phyloP scores from a whole-genome alignment of 1,284 basidiomycete species.

The Ceratobasidium papillatum region DNA sequence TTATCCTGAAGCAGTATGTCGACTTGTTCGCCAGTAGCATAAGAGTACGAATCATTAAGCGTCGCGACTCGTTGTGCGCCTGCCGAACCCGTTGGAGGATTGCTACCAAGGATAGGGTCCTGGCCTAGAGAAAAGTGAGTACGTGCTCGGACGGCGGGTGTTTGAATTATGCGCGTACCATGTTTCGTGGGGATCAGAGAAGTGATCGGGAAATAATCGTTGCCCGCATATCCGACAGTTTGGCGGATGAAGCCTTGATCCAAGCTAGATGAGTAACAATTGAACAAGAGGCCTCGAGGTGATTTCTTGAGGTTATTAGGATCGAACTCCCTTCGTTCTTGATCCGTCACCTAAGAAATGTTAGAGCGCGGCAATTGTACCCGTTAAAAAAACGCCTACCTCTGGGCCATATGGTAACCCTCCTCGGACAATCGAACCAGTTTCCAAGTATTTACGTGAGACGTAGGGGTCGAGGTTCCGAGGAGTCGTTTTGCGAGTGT shows the following conservation, averaged over 20 bases:
- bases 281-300: constrained; percentile 49
- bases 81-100: background rate
- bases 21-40: background rate
- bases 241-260: constrained; percentile 48
- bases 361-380: too few species aligned
- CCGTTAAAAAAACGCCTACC: constrained; percentile 43
- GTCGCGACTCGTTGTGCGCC: background rate
- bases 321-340: background rate
- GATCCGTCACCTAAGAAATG: background rate
- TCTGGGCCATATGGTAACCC: constrained; percentile 51
- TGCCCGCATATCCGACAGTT: constrained; percentile 3
- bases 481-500: constrained; percentile 50
- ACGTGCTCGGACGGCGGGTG: background rate
- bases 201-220: constrained; percentile 28
- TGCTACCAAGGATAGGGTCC: constrained; percentile 25
- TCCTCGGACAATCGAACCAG: constrained; percentile 46
- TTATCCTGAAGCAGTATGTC: background rate
- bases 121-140: background rate
- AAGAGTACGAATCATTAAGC: background rate
- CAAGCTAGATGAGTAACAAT: constrained; percentile 50
- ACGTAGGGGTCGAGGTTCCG: constrained; percentile 48
- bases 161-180: background rate
- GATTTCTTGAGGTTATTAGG: background rate
- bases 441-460: constrained; percentile 40
- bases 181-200: background rate